Evolutionary conservation across 352 stramenopile genomes (phyloP).

Genomic region (Phytophthora pistaciae): DNA sequence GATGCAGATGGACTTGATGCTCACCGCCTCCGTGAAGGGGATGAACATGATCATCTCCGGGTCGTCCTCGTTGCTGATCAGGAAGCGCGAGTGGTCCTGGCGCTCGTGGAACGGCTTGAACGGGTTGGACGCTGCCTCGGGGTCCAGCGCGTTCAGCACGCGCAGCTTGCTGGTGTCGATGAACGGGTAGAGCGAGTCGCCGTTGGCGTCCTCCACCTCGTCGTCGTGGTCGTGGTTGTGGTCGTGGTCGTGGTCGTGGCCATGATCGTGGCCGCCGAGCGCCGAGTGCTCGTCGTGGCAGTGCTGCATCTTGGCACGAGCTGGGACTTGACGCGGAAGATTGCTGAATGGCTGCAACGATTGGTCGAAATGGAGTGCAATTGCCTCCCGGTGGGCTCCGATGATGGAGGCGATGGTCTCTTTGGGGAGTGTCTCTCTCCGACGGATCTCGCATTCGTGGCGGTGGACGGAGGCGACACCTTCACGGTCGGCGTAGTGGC

Average conservation of each 20-base stretch:
- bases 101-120: constrained; percentile 89
- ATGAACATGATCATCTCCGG: constrained; percentile 88
- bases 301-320: constrained; percentile 50
- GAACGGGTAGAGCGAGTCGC: constrained; percentile 85
- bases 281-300: constrained; percentile 72
- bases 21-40: constrained; percentile 89
- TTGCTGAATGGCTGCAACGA: constrained; percentile 13
- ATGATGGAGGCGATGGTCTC: constrained; percentile 18
- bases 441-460: constrained; percentile 14
- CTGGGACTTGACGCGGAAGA: constrained; percentile 7
- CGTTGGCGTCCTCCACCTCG: constrained; percentile 76
- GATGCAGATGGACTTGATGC: constrained; percentile 91
- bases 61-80: constrained; percentile 85
- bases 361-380: constrained; percentile 45
- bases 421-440: constrained; percentile 49
- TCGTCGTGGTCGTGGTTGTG: constrained; percentile 66
- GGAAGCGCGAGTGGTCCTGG: constrained; percentile 66
- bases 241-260: constrained; percentile 56
- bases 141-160: constrained; percentile 80
- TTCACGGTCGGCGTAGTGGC: constrained; percentile 59
- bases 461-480: constrained; percentile 57
- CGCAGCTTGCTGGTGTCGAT: constrained; percentile 90
- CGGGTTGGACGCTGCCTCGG: constrained; percentile 63
- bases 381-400: constrained; percentile 24
- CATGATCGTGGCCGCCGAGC: constrained; percentile 61